Conservation (phyloP, 2,329 filamentous ascomycete species). For the Pestalotiopsis fici region DNA sequence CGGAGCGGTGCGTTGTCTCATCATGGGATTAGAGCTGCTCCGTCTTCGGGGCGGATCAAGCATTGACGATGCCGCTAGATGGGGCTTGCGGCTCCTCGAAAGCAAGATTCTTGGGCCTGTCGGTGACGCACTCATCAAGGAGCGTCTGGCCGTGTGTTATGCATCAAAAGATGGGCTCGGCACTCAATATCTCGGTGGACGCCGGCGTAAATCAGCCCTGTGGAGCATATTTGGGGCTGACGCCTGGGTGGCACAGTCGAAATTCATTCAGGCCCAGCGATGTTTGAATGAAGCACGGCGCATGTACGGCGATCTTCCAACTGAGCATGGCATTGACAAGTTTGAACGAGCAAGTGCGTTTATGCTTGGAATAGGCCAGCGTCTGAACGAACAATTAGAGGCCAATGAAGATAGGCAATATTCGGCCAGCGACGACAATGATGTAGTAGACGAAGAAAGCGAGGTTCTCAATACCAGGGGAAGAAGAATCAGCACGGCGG, state of each 20-base stretch:
- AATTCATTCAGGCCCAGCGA: conserved; percentile 75
- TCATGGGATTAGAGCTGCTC: conserved; percentile 79
- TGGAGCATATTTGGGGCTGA: conserved; percentile 86
- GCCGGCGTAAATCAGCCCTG: conserved; percentile 82
- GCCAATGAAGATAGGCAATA: conserved; percentile 23
- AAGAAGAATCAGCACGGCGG: conserved; percentile 57
- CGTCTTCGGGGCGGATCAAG: conserved; percentile 77
- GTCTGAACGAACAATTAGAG: conserved; percentile 48
- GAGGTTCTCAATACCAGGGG: conserved; percentile 49
- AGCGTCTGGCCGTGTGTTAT: conserved; percentile 85
- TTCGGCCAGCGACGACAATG: conserved; percentile 14
- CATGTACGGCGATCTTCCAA: conserved; percentile 52
- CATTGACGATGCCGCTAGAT: conserved; percentile 83
- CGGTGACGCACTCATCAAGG: conserved; percentile 81
- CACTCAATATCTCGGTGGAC: conserved; percentile 66
- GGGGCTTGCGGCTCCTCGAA: conserved; percentile 81
- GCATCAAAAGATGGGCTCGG: conserved; percentile 70
- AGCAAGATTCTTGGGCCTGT: conserved; percentile 72
- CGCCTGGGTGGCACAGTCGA: conserved; percentile 77
- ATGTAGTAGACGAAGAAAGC: conserved; percentile 33
- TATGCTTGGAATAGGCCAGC: conserved; percentile 51
- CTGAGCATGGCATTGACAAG: conserved; percentile 51
- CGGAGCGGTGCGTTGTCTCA: conserved; percentile 76
- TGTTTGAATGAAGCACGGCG: conserved; percentile 71
- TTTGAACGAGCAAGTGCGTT: conserved; percentile 54